phyloP scores from a whole-genome alignment of 805 yeast species.

The Pichia heedii region DNA sequence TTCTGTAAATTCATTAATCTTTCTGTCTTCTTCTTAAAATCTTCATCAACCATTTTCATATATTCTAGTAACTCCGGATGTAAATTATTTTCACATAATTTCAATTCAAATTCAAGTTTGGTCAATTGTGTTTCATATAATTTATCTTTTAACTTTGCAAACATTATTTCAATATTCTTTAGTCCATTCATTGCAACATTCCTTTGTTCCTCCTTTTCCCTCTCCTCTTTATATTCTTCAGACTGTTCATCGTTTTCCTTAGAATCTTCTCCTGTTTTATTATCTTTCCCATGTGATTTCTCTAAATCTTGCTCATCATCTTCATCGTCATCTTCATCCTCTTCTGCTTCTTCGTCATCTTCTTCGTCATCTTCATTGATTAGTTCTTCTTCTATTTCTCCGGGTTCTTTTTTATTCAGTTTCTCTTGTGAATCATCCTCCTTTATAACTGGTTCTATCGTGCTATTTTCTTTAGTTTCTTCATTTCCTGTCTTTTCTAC shows the following conservation, averaged over 20 bases:
- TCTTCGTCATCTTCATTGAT: conserved; percentile 2
- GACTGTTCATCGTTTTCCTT: conserved; percentile 9
- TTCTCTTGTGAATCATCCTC: too few relatives aligned
- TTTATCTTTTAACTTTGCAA: conserved; percentile 78
- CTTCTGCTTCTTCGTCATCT: conserved; percentile 3
- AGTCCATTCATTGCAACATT: conserved; percentile 62
- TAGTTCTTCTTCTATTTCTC: conserved; percentile 20
- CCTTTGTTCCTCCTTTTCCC: conserved; percentile 34
- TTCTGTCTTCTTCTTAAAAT: conserved; percentile 59
- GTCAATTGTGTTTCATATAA: conserved; percentile 76
- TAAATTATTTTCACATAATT: conserved; percentile 77
- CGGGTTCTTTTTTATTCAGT: not conserved
- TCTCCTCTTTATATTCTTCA: conserved; percentile 14
- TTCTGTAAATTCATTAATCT: conserved; percentile 32
- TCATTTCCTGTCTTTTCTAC: not conserved
- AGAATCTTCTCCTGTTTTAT: conserved; percentile 13
- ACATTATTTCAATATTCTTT: conserved; percentile 73
- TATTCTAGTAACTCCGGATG: conserved; percentile 84
- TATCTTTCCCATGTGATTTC: conserved; percentile 17
- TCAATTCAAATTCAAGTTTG: conserved; percentile 71
- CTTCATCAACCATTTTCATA: conserved; percentile 59
- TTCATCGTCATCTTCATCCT: conserved; percentile 1
- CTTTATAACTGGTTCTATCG: too few relatives aligned
- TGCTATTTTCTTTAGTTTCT: not conserved
- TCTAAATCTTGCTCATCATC: conserved; percentile 8